Conservation (phyloP, 139 green algal species). For the Chlamydomonas applanata region DNA sequence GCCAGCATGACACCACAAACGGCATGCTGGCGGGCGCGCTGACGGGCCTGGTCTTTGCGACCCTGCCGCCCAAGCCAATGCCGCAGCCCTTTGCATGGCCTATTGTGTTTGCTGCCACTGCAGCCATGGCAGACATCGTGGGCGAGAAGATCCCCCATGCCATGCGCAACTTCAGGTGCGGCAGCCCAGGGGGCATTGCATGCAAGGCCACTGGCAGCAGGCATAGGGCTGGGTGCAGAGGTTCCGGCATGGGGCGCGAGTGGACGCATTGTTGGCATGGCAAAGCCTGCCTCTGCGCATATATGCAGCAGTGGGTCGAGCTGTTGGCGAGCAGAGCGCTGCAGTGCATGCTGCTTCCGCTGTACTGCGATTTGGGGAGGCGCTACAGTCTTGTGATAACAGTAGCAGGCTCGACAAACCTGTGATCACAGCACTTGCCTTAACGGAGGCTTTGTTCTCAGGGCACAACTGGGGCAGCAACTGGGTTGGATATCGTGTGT, state of each 20-base stretch:
- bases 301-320: neutral
- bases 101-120: slow-evolving; percentile 23
- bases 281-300: neutral
- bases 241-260: no score
- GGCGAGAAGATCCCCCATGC: slow-evolving; percentile 28
- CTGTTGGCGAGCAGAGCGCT: neutral
- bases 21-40: slow-evolving; percentile 33
- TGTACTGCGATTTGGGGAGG: no score
- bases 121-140: slow-evolving; percentile 21
- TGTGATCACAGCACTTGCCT: neutral
- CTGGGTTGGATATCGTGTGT: neutral
- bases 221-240: no score
- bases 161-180: slow-evolving; percentile 34
- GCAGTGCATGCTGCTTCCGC: no score
- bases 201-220: no score
- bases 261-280: no score
- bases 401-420: neutral
- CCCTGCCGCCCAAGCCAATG: slow-evolving; percentile 28
- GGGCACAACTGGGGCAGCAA: no score
- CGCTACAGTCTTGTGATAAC: no score
- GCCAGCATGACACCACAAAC: slow-evolving; percentile 36
- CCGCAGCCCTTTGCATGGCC: slow-evolving; percentile 47
- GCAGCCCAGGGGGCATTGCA: no score
- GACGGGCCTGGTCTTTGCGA: slow-evolving; percentile 27
- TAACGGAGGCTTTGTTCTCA: neutral